Base-by-base conservation (phyloP, 495 filamentous ascomycete species). In the Pseudomonodictys pantanalensis region DNA sequence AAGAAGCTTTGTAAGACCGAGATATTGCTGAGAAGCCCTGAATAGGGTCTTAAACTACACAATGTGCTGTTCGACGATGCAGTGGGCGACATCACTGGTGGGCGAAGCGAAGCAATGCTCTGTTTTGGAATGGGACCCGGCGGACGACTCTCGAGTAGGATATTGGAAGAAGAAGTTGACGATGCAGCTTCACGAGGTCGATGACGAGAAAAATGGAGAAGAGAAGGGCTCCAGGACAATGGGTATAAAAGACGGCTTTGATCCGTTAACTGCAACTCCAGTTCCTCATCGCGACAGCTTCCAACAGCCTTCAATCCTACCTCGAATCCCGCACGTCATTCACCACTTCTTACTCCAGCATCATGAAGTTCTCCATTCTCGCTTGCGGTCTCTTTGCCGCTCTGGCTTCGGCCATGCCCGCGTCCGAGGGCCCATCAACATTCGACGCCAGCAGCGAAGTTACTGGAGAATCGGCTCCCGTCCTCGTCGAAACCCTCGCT, bases 331-430 rank as follows among this genome's bases (percentile, higher is more conserved):
- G 17, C 44, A 47, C n/a, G 20, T 6, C 15, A 24, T n/a, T 47
- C 44, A 47, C 18, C 44, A 47, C 23, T 11, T 23, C 44, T n/a
- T 26, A 23, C 26, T 26, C 20, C 41, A 26, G 3, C 44, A 47
- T 26, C 12, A 47, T 47, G 44, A 47, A 47, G 44, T 47, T 47
- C 44, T 23, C 23, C 44, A 23, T 23, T 23, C 11, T 47, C 26
- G 11, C 22, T 24, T 23, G 8, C n/a, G 44, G 44, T 47, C 44
- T 47, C 26, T 22, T 47, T 17, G 44, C 44, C 44, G 44, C 44
- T 26, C 23, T 47, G 17, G 26, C 23, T 23, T 47, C 44, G 17
- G 44, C 44, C 22, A 17, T 23, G 44, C 44, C 44, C 22, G 23
- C 26, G 18, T 23, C 26, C 3, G 44, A 47, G 44, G 3, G n/a